A percentile compares a stretch with the other conserved stretches of the same genome.
These are phyloP conservation scores for Paracorniculantispora psalliotae DNA, from an alignment of 2,329 filamentous ascomycete species.

Conservation along the genomic window DNA sequence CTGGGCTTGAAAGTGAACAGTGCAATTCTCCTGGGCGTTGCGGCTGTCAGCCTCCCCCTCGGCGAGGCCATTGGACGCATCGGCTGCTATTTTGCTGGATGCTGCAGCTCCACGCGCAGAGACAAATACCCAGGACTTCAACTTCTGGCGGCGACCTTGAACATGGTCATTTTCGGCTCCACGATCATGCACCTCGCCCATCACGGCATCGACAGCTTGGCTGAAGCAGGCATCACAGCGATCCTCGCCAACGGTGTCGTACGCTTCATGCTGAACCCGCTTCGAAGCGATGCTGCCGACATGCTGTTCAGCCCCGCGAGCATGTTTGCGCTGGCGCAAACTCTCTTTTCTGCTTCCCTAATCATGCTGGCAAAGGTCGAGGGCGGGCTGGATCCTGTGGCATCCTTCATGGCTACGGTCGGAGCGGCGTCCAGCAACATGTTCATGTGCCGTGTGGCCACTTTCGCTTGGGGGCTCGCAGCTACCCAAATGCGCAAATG, in stretches of 20 bases:
- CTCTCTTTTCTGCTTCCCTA: neutral
- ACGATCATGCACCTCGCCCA: neutral
- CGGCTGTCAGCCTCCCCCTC: neutral
- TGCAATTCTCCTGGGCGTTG: neutral
- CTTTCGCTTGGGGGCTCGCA: neutral
- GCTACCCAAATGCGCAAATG: neutral
- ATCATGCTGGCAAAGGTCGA: neutral
- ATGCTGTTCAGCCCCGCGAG: neutral
- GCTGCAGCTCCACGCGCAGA: neutral
- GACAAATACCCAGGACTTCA: conserved; percentile 1
- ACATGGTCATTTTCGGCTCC: neutral
- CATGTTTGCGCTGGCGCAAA: neutral
- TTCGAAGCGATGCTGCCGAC: neutral
- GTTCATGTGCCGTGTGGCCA: neutral
- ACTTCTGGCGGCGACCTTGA: neutral
- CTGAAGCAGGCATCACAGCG: neutral
- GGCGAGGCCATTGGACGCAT: conserved; percentile 12
- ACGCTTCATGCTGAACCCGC: conserved; percentile 4
- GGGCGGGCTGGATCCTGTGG: neutral
- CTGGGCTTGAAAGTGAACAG: neutral
- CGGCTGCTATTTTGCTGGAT: conserved; percentile 13
- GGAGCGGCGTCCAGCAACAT: neutral
- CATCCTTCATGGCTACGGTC: neutral
- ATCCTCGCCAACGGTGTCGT: neutral
- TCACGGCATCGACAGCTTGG: neutral